Conservation (phyloP, 345 rosid species). For the Barbarea vulgaris region DNA sequence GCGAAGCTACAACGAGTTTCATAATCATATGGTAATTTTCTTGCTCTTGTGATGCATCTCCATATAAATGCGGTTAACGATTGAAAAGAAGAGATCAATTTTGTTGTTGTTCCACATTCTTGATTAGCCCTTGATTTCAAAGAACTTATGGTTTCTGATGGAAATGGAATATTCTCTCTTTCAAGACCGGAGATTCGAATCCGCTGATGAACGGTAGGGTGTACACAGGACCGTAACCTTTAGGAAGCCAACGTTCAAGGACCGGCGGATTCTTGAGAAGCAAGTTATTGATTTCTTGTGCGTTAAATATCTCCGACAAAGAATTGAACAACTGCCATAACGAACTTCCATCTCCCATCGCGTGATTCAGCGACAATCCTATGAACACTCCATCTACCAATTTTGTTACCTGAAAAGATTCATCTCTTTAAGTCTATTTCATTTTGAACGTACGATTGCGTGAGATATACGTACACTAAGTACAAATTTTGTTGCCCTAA, state of each 20-base stretch:
- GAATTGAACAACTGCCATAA: constrained; percentile 69
- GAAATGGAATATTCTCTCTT: constrained; percentile 63
- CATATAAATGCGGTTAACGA: constrained; percentile 55
- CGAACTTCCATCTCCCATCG: constrained; percentile 60
- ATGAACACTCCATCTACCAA: constrained; percentile 64
- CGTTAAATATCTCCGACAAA: constrained; percentile 60
- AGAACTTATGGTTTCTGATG: constrained; percentile 46
- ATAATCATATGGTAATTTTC: constrained; percentile 37
- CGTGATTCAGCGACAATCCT: constrained; percentile 62
- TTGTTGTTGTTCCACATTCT: constrained; percentile 42
- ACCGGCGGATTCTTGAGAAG: constrained; percentile 49
- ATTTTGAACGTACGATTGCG: neutral
- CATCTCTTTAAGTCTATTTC: neutral
- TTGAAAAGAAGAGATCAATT: constrained; percentile 61
- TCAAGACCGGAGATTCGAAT: constrained; percentile 47
- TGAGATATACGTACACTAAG: neutral
- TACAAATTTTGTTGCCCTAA: too few species aligned
- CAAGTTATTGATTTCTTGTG: constrained; percentile 19
- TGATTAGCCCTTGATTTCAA: constrained; percentile 59
- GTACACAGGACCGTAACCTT: constrained; percentile 43
- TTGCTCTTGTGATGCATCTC: constrained; percentile 54
- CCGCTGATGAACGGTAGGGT: constrained; percentile 51
- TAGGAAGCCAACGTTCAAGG: constrained; percentile 55
- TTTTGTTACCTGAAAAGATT: constrained; percentile 47
- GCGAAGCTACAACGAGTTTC: constrained; percentile 51